Percentiles rank a stretch among this genome's conserved stretches.
Conservation (phyloP, 2,329 filamentous ascomycete genomes). For the Colletotrichum godetiae region DNA sequence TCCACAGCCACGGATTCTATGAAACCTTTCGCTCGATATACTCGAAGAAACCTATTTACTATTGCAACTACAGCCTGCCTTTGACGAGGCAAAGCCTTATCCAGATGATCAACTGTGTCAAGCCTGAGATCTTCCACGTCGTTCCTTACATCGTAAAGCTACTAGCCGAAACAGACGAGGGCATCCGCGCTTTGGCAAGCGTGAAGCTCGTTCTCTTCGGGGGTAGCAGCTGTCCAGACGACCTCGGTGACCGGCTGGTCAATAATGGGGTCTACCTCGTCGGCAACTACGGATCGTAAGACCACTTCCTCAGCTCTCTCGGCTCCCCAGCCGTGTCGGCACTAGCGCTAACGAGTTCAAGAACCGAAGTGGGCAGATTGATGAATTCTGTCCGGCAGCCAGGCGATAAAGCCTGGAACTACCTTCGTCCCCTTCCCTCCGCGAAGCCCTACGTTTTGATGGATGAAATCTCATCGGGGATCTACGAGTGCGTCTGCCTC, state of each 20-base stretch:
- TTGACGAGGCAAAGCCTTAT: neutral
- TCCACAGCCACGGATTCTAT: neutral
- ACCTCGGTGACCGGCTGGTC: neutral
- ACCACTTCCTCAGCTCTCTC: neutral
- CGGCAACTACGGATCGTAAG: neutral
- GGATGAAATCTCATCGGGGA: neutral
- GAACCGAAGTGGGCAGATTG: neutral
- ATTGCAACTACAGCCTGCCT: neutral
- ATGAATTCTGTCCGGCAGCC: neutral
- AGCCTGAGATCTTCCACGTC: neutral
- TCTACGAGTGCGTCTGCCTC: neutral
- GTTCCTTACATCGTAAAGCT: neutral
- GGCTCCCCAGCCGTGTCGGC: too few relatives aligned
- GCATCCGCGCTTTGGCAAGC: neutral
- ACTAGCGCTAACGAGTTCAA: too few relatives aligned
- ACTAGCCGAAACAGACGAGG: neutral
- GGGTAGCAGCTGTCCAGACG: neutral
- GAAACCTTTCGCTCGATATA: neutral
- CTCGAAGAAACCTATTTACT: neutral
- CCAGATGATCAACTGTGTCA: neutral
- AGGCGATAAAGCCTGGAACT: neutral
- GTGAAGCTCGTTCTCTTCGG: neutral
- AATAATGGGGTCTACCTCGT: neutral
- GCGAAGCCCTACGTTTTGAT: neutral
- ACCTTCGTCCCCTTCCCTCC: neutral